A percentile compares a stretch with the other conserved stretches of the same genome.
These are phyloP conservation scores for Gliomastix tumulicola DNA, from an alignment of 2,329 filamentous ascomycete genomes.

Conservation along the genomic window DNA sequence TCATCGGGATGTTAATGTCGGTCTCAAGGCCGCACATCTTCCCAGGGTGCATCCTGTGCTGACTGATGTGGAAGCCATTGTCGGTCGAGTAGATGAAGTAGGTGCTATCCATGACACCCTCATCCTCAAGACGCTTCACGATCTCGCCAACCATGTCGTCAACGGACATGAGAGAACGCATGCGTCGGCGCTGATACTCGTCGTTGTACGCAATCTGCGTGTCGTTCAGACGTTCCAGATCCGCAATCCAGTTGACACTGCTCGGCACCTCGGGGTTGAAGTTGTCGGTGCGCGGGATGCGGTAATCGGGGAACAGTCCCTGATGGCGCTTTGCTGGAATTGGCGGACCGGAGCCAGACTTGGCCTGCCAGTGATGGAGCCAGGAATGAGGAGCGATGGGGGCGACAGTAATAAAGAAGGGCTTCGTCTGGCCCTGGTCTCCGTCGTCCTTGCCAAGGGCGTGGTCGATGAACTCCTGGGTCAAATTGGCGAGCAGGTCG, in stretches of 20 bases:
- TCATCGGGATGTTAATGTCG: constrained; percentile 43
- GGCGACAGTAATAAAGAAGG: constrained; percentile 49
- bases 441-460: constrained; percentile 22
- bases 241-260: constrained; percentile 34
- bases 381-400: constrained; percentile 25
- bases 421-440: too few relatives aligned
- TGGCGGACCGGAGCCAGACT: constrained; percentile 20
- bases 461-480: constrained; percentile 43
- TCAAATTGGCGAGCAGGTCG: constrained; percentile 43
- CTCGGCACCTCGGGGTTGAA: constrained; percentile 50
- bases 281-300: constrained; percentile 53
- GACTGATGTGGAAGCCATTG: constrained; percentile 46
- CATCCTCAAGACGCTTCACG: constrained; percentile 18
- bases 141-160: constrained; percentile 35
- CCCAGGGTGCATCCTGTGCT: constrained; percentile 43
- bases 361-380: neutral
- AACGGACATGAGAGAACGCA: constrained; percentile 33
- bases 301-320: constrained; percentile 49
- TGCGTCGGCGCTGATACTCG: constrained; percentile 28
- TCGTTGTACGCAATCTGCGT: constrained; percentile 24
- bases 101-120: constrained; percentile 26
- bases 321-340: constrained; percentile 44
- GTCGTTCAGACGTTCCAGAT: constrained; percentile 23
- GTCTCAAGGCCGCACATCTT: constrained; percentile 44
- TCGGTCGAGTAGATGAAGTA: constrained; percentile 46